A percentile compares a stretch with the other conserved stretches of the same genome.
phyloP scores from a whole-genome alignment of 176 grass and related monocot species.

The Thinopyrum elongatum region DNA sequence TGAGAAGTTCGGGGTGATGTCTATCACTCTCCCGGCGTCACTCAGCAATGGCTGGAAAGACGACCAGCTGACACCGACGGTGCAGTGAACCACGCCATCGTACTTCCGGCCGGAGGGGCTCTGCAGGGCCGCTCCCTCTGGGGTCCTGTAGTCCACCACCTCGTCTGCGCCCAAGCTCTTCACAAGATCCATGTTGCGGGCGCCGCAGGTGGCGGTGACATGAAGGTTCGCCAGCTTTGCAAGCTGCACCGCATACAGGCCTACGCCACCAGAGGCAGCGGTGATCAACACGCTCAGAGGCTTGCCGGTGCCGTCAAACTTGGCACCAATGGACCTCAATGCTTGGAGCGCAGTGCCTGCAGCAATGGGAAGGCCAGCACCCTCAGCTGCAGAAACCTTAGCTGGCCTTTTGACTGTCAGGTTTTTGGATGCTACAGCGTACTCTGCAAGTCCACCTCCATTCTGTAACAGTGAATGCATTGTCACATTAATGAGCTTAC shows the following conservation, averaged over 20 bases:
- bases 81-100: no score
- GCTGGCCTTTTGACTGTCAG: not conserved
- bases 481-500: not conserved
- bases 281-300: conserved; percentile 53
- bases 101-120: no score
- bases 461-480: not conserved
- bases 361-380: conserved; percentile 6
- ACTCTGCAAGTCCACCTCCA: conserved; percentile 40
- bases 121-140: no score
- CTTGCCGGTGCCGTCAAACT: conserved; percentile 58
- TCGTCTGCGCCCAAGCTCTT: no score
- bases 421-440: no score
- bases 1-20: no score
- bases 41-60: no score
- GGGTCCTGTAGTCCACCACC: no score
- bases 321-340: conserved; percentile 33
- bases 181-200: conserved; percentile 24
- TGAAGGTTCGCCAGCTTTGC: conserved; percentile 50
- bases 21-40: no score
- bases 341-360: conserved; percentile 40
- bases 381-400: conserved; percentile 1
- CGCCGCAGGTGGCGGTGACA: conserved; percentile 55
- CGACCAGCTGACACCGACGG: no score
- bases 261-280: conserved; percentile 22
- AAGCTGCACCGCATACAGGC: not conserved